phyloP scores from a whole-genome alignment of 2,329 filamentous ascomycete genomes.

The Sporothrix inflata region DNA sequence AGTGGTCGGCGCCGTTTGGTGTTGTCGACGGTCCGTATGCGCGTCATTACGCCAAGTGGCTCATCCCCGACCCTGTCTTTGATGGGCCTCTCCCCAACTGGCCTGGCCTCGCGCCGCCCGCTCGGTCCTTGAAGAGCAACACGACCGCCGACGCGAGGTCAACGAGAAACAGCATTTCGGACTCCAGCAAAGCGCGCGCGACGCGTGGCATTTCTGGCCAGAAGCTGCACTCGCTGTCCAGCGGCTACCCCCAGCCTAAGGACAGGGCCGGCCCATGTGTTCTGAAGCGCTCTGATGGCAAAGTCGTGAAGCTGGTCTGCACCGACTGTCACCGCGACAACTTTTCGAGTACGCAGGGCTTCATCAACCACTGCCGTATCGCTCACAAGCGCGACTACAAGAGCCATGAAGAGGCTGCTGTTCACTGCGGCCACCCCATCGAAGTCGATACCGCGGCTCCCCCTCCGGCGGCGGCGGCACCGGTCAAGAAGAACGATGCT shows the following conservation, averaged over 20 bases:
- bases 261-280: slow-evolving; percentile 82
- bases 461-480: neutral
- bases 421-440: slow-evolving; percentile 82
- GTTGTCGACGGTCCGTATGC: slow-evolving; percentile 91
- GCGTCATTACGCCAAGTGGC: slow-evolving; percentile 93
- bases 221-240: slow-evolving; percentile 70
- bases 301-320: slow-evolving; percentile 88
- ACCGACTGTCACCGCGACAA: slow-evolving; percentile 85
- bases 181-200: slow-evolving; percentile 57
- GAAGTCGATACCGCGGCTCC: slow-evolving; percentile 64
- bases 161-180: slow-evolving; percentile 74
- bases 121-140: slow-evolving; percentile 44
- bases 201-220: slow-evolving; percentile 57
- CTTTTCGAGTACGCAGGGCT: slow-evolving; percentile 97
- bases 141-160: slow-evolving; percentile 70
- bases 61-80: slow-evolving; percentile 85
- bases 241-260: slow-evolving; percentile 72
- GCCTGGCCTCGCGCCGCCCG: slow-evolving; percentile 46
- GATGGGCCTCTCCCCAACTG: slow-evolving; percentile 65
- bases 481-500: slow-evolving; percentile 8
- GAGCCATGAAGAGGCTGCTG: slow-evolving; percentile 91
- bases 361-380: slow-evolving; percentile 98
- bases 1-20: slow-evolving; percentile 85
- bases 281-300: slow-evolving; percentile 81
- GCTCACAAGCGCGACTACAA: slow-evolving; percentile 92